Base-by-base conservation (phyloP, 1,284 basidiomycete genomes). In the Blastosporella zonata region DNA sequence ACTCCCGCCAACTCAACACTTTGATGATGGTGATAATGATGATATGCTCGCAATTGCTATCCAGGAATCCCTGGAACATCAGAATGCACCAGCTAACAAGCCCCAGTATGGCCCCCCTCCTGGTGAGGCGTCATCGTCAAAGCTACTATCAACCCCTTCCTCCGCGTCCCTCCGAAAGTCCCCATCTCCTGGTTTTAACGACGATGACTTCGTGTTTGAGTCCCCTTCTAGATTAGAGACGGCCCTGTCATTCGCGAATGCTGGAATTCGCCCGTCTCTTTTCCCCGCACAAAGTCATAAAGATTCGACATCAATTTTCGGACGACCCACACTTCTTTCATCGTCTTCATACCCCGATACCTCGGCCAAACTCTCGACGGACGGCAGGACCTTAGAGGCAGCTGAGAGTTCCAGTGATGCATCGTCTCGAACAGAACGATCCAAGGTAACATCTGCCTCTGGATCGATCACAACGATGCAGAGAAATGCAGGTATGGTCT, bases 211-310 rank as follows among this genome's bases (percentile, higher is more conserved):
- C 13, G 67, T 72, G 25, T 64, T 75, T 22, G 69, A 72, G 17
- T 69, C 74, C 17, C 77, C 78, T 6, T 79, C 72, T 27, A 72
- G 82, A 18, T 65, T 88, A 18, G 79, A 81, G 55, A 85, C 82
- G 1, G 81, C 77, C 1, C 63, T 88, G 23, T 74, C 82, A 8
- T 79, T 87, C 36, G 86, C 77, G 5, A 79, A 79, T 46, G 72
- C 81, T 9, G 71, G 71, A 8, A 70, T 72, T 18, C 71, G 65
- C 20, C 60, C 58, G 9, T 57, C 52, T 12, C 50, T 54, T 22
- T 55, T 60, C 27, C 50, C 56, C 33, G 8, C 43, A 8, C 49
- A 47, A 15, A 37, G 43, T 37, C 48, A 44, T 8, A 40, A 28
- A 31, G 43, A 34, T 7, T 55, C 58, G 22, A 47, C 55, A 9